Base-by-base conservation (phyloP, 257 asterid genomes). In the Thymus quinquecostatus region DNA sequence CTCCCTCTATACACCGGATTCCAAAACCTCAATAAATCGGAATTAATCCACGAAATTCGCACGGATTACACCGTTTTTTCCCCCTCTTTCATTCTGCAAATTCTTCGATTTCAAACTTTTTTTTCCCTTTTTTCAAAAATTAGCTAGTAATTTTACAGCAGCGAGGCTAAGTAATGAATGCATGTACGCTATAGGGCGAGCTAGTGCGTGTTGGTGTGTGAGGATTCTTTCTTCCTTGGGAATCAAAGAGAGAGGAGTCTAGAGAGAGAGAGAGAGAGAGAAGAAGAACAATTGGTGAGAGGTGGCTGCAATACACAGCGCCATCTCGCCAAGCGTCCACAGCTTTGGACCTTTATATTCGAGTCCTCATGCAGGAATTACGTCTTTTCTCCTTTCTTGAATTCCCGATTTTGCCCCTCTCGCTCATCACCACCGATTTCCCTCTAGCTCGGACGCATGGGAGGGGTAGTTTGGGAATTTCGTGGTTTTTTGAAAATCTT, bases 301-400 rank as follows among this genome's bases (percentile, higher is more conserved):
- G 74, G 54, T 79, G 92, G 86, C 88, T 79, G 89, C 78, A 51
- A 79, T n/a, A 78, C 77, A 71, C 81, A 49, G 59, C 78, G 80
- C 76, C 74, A 71, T 36, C 27, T 70, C 66, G 96, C 87, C 97
- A 91, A 81, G 92, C 98, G 96, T 85, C 95, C 51, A 5, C 68
- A 73, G 45, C 10, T 60, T 3, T 71, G 27, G 54, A 58, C 87
- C 93, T 87, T 77, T 73, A 56, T 77, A 76, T 79, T 77, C 81
- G 82, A 75, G 81, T 66, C 78, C 78, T 72, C 96, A 91, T 91
- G 96, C 92, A 88, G 77, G 72, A 77, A 65, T 64, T 60, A 71
- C 68, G 29, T 21, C 54, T 36, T 79, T 76, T 61, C 10, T 57
- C n/a, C n/a, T n/a, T n/a, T n/a, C n/a, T n/a, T 36, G 0, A 55